Base-by-base conservation (phyloP, 1,284 basidiomycete genomes). In the Leccinum brunneo-olivaceum region DNA sequence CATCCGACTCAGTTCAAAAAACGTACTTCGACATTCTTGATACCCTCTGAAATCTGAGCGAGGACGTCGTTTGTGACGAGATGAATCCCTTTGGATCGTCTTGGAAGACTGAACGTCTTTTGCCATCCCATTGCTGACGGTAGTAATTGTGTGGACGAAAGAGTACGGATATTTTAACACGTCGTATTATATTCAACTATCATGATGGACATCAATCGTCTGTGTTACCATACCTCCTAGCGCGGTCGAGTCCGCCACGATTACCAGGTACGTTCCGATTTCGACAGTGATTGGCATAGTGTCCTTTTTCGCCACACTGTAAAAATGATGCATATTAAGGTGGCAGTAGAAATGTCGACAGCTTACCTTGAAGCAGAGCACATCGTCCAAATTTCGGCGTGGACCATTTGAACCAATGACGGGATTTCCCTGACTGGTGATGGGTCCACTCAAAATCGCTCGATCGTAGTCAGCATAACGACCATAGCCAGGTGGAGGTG, bases 271-370 rank as follows among this genome's bases (percentile, higher is more conserved):
- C 80, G 61, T 88, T 88, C 47, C 84, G 71, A 66, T 92, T 90
- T 45, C 85, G 77, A 66, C 92, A 95, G 53, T 88, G 81, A 61
- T 95, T 95, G n/a, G 92, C 92, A 60, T 94, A 95, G 62, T 96
- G 92, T 1, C 92, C 92, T 56, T 86, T 84, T 65, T 91, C 85
- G 39, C 88, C 87, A 56, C 89, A 91, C 85, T 90, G 53, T 3
- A 43, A 9, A 37, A 27, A 50, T 45, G 28, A 43, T 44, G 19
- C 32, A 23, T 54, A 32, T 24, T 53, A 18, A 50, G 38, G 25
- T 14, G 36, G 20, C 14, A 28, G 44, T 20, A 29, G 37, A 27
- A 39, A n/a, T 20, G 43, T 20, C 29, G 36, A 33, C 35, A 27
- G 46, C 43, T 49, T 51, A 87, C 90, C 76, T 92, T 92, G 73